Evolutionary conservation across 2,329 filamentous ascomycete genomes (phyloP).

Genomic region (Aspergillus sp.): DNA sequence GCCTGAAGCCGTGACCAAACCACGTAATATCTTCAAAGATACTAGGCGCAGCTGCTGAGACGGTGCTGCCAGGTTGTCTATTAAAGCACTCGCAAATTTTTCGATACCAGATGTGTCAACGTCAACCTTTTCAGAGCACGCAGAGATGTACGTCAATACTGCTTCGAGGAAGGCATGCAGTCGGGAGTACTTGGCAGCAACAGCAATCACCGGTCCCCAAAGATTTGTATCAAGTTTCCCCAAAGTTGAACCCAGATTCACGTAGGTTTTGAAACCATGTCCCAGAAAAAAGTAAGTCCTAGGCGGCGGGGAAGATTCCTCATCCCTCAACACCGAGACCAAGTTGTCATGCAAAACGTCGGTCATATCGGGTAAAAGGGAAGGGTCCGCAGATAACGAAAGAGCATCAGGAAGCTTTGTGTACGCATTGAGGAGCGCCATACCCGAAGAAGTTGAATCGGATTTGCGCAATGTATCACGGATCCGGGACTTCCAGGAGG

Average conservation of each 20-base stretch:
- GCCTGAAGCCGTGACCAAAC: conserved; percentile 50
- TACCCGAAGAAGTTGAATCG: conserved; percentile 51
- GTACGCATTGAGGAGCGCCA: conserved; percentile 68
- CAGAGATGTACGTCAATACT: conserved; percentile 52
- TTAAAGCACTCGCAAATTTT: conserved; percentile 62
- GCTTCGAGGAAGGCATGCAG: conserved; percentile 66
- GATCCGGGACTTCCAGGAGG: conserved; percentile 69
- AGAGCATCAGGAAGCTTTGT: conserved; percentile 63
- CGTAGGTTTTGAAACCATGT: conserved; percentile 71
- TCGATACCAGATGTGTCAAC: conserved; percentile 59
- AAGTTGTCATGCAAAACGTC: conserved; percentile 66
- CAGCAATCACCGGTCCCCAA: conserved; percentile 65
- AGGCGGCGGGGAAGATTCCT: conserved; percentile 58
- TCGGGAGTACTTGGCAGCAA: conserved; percentile 65
- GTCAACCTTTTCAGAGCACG: conserved; percentile 24
- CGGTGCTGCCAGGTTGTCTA: conserved; percentile 71
- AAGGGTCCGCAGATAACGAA: conserved; percentile 58
- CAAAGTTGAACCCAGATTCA: conserved; percentile 63
- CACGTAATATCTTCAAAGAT: conserved; percentile 70
- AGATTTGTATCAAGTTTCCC: conserved; percentile 59
- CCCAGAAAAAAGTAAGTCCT: conserved; percentile 72
- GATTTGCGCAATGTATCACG: conserved; percentile 63
- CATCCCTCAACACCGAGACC: conserved; percentile 63
- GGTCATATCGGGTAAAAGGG: conserved; percentile 65
- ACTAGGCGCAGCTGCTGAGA: conserved; percentile 72